Evolutionary conservation across 2,329 filamentous ascomycete genomes (phyloP).

Genomic region (Verticillium nonalfalfae): DNA sequence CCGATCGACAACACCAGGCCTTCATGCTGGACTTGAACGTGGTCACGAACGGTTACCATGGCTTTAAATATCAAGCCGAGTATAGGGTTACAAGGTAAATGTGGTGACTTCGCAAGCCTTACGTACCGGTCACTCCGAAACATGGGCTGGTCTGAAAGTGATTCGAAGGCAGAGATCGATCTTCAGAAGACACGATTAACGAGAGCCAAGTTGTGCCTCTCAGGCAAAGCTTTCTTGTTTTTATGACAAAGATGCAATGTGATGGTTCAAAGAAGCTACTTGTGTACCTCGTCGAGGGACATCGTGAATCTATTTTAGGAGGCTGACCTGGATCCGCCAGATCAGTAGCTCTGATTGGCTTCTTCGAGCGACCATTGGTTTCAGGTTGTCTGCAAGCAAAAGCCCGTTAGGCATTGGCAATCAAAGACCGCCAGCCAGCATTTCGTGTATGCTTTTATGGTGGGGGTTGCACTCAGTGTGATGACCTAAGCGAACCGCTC

Average conservation of each 20-base stretch:
- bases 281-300: neutral
- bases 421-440: neutral
- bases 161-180: too few relatives aligned
- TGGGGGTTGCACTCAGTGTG: neutral
- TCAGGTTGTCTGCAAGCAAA: constrained; percentile 24
- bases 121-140: too few relatives aligned
- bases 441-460: neutral
- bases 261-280: neutral
- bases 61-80: neutral
- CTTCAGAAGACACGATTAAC: too few relatives aligned
- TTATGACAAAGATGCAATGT: neutral
- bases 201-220: too few relatives aligned
- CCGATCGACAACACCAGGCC: neutral
- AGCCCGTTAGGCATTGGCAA: constrained; percentile 10
- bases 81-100: too few relatives aligned
- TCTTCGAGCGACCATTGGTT: constrained; percentile 20
- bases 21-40: neutral
- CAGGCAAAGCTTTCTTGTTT: too few relatives aligned
- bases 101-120: too few relatives aligned
- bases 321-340: constrained; percentile 1
- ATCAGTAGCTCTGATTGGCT: neutral
- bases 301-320: constrained; percentile 11
- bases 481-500: neutral
- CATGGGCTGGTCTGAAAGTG: too few relatives aligned
- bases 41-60: neutral